A percentile compares a stretch with the other conserved stretches of the same genome.
Conservation (phyloP, 805 yeast genomes). For the Zygosaccharomyces bisporus region DNA sequence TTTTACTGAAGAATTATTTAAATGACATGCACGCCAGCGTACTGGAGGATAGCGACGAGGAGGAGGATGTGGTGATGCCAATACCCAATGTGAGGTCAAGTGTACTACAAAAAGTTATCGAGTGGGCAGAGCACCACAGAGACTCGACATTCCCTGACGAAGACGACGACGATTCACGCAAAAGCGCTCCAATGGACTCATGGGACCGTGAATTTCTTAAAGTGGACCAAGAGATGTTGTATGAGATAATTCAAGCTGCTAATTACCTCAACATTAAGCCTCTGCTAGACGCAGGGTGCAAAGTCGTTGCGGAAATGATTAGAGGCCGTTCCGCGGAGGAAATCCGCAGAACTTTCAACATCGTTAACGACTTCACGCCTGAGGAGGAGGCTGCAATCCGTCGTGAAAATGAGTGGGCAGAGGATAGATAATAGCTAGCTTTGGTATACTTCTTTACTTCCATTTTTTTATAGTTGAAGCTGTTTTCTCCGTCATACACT, state of each 20-base stretch:
- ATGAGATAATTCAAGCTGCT: constrained; percentile 78
- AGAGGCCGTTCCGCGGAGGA: constrained; percentile 77
- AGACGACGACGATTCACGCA: constrained; percentile 78
- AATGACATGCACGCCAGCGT: constrained; percentile 59
- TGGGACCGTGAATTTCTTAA: constrained; percentile 95
- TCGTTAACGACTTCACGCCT: constrained; percentile 77
- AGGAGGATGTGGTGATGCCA: constrained; percentile 75
- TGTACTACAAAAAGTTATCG: constrained; percentile 84
- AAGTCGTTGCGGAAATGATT: constrained; percentile 80
- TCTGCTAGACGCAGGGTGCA: constrained; percentile 72
- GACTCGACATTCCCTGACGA: constrained; percentile 73
- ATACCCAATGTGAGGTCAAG: constrained; percentile 86
- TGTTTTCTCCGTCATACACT: neutral
- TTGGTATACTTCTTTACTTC: neutral
- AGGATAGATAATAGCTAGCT: constrained; percentile 54
- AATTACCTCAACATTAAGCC: constrained; percentile 75
- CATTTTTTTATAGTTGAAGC: neutral
- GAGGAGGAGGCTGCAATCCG: constrained; percentile 86
- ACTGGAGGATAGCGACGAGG: constrained; percentile 54
- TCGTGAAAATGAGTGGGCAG: constrained; percentile 90
- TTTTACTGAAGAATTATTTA: constrained; percentile 80
- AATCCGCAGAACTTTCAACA: constrained; percentile 73
- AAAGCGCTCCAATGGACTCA: constrained; percentile 86
- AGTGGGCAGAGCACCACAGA: constrained; percentile 95
- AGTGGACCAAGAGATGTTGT: constrained; percentile 88